Evolutionary conservation across 441 rosid genomes (phyloP).

Genomic region (Eruca vesicaria): DNA sequence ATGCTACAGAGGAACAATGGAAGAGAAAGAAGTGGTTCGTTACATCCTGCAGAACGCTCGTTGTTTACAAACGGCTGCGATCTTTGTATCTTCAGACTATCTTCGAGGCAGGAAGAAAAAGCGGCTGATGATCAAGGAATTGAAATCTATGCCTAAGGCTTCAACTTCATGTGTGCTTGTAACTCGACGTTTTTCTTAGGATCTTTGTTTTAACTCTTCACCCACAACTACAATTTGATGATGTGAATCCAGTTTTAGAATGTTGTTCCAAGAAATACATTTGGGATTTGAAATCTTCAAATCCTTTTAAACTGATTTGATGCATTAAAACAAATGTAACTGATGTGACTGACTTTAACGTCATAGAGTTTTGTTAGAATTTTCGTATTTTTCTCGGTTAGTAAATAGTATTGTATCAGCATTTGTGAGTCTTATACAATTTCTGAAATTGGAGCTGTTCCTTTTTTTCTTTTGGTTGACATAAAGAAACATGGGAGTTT

Average conservation of each 20-base stretch:
- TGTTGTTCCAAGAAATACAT: background rate
- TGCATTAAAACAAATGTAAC: background rate
- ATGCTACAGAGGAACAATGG: background rate
- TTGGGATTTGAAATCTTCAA: background rate
- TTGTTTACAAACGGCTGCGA: background rate
- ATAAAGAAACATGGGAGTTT: background rate
- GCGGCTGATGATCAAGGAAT: constrained; percentile 1
- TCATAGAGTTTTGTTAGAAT: background rate
- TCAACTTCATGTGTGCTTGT: constrained; percentile 10
- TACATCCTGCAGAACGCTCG: background rate
- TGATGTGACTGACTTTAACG: background rate
- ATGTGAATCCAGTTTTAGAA: background rate
- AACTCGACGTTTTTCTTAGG: background rate
- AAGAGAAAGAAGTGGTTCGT: background rate
- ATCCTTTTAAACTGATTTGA: background rate
- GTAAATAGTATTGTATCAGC: background rate
- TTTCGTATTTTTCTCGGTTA: background rate
- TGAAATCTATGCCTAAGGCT: background rate
- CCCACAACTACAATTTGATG: background rate
- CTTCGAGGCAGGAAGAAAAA: background rate
- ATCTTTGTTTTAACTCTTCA: background rate
- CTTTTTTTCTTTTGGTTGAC: background rate
- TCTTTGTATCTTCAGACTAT: background rate
- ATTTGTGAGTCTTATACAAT: background rate
- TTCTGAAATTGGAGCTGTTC: background rate